Base-by-base conservation (phyloP, 768 basidiomycete genomes). In the Nidularia pulvinata region DNA sequence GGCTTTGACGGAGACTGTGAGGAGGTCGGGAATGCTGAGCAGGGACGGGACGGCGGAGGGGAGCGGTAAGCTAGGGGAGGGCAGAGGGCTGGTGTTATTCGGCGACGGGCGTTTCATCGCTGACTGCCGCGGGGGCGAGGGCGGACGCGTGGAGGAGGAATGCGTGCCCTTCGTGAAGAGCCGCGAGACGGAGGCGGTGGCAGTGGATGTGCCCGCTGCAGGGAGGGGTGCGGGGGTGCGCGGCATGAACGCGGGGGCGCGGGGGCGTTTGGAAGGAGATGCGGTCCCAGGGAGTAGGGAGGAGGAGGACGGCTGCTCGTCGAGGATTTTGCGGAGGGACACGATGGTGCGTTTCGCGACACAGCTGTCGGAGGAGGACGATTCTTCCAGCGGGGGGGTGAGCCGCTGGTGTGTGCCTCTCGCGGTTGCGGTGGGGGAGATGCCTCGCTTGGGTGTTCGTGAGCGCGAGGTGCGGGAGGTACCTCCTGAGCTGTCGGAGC, bases 131-230 rank as follows among this genome's bases (percentile, higher is more conserved):
- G 89, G 88, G 0, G 86, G 85, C 0, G 81, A 82, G 3, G 80
- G 83, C 2, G 85, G 72, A 4, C 84, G 78, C 1, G 88, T 85
- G 3, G 87, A 87, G 13, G 83, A 79, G 2, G 84, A 77, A 58
- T 78, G 76, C 42, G 65, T 73, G 33, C 67, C 76, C 56, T 84
- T 86, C 1, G 88, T 89, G 59, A 86, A 88, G 11, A 92, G 78
- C n/a, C 86, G 78, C 22, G 89, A 90, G 47, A 93, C 77, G 32
- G 85, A 88, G 1, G 90, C 91, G 1, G 91, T 93, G 1, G 91
- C 86, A 4, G 75, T 88, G 3, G 87, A 89, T 4, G 87, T 86
- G n/a, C 81, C 77, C 4, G 80, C 75, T 22, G 76, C 69, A 5
- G 86, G 73, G 1, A 67, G 63, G 7, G 83, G 81, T 7, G 76